These are phyloP conservation scores for Metschnikowia bowlesiae DNA, from an alignment of 805 yeast species.

Conservation along the genomic window DNA sequence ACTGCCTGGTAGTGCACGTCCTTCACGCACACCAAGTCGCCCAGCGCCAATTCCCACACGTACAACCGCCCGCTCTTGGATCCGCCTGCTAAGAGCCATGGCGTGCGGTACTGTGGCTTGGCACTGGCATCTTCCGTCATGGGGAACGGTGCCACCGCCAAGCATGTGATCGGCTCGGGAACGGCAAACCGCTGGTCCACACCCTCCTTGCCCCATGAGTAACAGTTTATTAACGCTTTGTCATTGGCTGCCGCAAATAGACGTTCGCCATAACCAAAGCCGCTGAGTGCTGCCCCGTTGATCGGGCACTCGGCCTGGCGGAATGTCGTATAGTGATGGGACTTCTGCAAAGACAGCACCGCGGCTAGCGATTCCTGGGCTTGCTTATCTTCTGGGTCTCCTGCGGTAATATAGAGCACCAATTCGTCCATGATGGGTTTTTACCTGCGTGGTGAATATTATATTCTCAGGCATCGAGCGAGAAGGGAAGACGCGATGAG, in stretches of 20 bases:
- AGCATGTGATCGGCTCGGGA: slow-evolving; percentile 69
- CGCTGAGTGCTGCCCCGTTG: slow-evolving; percentile 46
- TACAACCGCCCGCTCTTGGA: slow-evolving; percentile 71
- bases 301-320: slow-evolving; percentile 47
- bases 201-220: slow-evolving; percentile 65
- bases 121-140: slow-evolving; percentile 16
- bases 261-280: slow-evolving; percentile 45
- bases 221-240: slow-evolving; percentile 73
- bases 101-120: slow-evolving; percentile 43
- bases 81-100: slow-evolving; percentile 71
- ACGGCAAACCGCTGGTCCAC: slow-evolving; percentile 77
- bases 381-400: slow-evolving; percentile 41
- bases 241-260: slow-evolving; percentile 61
- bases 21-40: slow-evolving; percentile 63
- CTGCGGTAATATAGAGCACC: slow-evolving; percentile 44
- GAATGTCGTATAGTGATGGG: slow-evolving; percentile 47
- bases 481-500: background rate
- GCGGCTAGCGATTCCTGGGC: slow-evolving; percentile 41
- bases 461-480: background rate
- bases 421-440: slow-evolving; percentile 42
- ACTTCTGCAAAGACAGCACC: slow-evolving; percentile 41
- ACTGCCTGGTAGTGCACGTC: slow-evolving; percentile 84
- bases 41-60: slow-evolving; percentile 82
- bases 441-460: background rate
- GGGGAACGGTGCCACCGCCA: slow-evolving; percentile 42